Conservation (phyloP, 805 yeast species). For the Danielozyma ontarioensis region DNA sequence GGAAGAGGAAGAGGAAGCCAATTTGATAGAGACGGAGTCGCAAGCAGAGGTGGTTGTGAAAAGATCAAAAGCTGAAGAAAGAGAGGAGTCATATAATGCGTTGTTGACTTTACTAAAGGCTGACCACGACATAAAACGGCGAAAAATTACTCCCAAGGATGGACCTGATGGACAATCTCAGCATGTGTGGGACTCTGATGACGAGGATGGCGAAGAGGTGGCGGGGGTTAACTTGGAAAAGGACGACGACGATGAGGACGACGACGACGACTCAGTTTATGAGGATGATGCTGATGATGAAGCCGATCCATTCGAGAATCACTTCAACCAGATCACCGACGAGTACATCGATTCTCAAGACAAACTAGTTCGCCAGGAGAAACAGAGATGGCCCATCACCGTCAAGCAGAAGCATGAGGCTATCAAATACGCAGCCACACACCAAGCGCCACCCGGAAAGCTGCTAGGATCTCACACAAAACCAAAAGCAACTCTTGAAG, state of each 20-base stretch:
- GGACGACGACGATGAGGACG: constrained; percentile 12
- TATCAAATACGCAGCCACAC: constrained; percentile 23
- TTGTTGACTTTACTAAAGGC: constrained; percentile 54
- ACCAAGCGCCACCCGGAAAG: constrained; percentile 30
- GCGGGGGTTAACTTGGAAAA: constrained; percentile 28
- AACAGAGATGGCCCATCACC: constrained; percentile 23
- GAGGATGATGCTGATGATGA: constrained; percentile 34
- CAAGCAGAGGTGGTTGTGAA: no score
- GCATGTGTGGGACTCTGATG: neutral
- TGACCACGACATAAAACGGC: constrained; percentile 31
- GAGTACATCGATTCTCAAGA: constrained; percentile 24
- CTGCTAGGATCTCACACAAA: constrained; percentile 20
- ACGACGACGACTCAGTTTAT: constrained; percentile 17
- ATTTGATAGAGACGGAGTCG: no score
- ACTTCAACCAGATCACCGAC: constrained; percentile 55
- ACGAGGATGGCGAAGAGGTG: constrained; percentile 7
- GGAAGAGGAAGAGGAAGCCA: no score
- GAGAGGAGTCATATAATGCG: constrained; percentile 59
- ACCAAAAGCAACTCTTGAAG: constrained; percentile 22
- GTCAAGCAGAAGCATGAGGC: constrained; percentile 12
- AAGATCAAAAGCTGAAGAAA: constrained; percentile 14
- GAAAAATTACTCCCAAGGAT: constrained; percentile 7
- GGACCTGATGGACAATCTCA: neutral
- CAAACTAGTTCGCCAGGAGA: constrained; percentile 9
- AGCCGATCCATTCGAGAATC: constrained; percentile 72